Evolutionary conservation across 257 asterid species (phyloP), one percentile per base, ranked within the genome.

Genomic region (Leonotis leonurus): DNA sequence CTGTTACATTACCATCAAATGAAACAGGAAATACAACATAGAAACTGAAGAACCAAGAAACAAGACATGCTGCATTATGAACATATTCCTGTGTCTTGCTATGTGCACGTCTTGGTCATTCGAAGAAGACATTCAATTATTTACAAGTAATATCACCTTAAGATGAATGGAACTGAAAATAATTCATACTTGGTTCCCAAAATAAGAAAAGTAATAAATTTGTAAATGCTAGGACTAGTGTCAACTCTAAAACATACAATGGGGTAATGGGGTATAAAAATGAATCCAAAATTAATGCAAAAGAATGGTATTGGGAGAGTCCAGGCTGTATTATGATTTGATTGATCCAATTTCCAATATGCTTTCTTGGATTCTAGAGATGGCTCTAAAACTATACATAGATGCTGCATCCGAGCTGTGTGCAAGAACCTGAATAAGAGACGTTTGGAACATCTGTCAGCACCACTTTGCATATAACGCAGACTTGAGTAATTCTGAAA

Each of bases 311-410:
- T 11, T 1, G 12, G 16, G 26, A 48, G 6, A 13, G 16, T 20
- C 18, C 20, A 7, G 39, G 16, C 14, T 16, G 13, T 24, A 20
- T 48, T 7, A 20, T 11, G 12, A n/a, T 37, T 46, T 14, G 45
- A 12, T 14, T 26, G 53, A 22, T 54, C 48, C 60, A 32, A 25
- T 29, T 56, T 39, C 39, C 59, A 41, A 65, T 41, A 21, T 40
- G 60, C 75, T 48, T 62, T 62, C 54, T 43, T 62, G 70, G 56
- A 73, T 35, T 14, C 29, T 35, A 43, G 66, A 52, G 62, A 65
- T 21, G 62, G 69, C 65, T 52, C 62, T 33, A 29, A 37, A 24
- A 70, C 62, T 59, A 56, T 60, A 69, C 69, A 64, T 30, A 6
- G 53, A n/a, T n/a, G n/a, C 20, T 55, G 44, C 41, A 55, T 18